Evolutionary conservation across 164 flowering plant genomes (phyloP), one percentile per base, ranked within the genome.

Genomic region (Aristolochia fimbriata): DNA sequence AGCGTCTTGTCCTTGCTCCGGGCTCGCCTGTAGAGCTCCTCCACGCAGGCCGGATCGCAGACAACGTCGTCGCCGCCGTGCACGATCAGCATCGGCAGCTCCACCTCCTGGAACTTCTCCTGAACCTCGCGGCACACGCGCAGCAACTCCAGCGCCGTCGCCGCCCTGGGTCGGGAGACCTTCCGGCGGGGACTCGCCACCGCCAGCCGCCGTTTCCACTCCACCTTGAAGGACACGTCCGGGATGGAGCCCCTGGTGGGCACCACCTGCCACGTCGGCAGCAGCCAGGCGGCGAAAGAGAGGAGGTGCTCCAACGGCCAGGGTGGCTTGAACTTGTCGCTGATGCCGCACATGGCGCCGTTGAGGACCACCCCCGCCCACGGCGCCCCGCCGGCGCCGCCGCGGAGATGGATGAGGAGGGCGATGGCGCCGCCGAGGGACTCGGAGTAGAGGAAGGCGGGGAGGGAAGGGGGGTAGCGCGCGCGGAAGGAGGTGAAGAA

Each of bases 321-420:
- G 43, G 93, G 89, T 0, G 97, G 99, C 66, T 91, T 94, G 76
- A 88, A 82, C 74, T 86, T 88, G 23, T 78, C 75, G 73, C 93
- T 88, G 17, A 94, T 76, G 24, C 97, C 97, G 64, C 96, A 91
- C 99, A 91, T 88, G 22, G 99, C 95, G 15, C 97, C 99, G 68
- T 86, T 88, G 56, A 94, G 78, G 2, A 91, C 78, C 19, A 86
- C 51, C 22, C 99, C 97, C 57, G 77, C 79, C 80, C 84, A 91
- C 23, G 60, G 72, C 67, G 17, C 53, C 24, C 68, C 59, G 41
- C 63, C 58, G 52, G 37, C 23, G n/a, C 45, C 62, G 24, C 73
- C 68, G 23, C 86, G 74, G 62, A 94, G 83, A 51, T 87, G 73
- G 71, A 91, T 70, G 51, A 85, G 75, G 25, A 94, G 78, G 1